These are phyloP conservation scores for Chrysophaeum taylorii DNA, from an alignment of 352 stramenopile species.

Conservation along the genomic window DNA sequence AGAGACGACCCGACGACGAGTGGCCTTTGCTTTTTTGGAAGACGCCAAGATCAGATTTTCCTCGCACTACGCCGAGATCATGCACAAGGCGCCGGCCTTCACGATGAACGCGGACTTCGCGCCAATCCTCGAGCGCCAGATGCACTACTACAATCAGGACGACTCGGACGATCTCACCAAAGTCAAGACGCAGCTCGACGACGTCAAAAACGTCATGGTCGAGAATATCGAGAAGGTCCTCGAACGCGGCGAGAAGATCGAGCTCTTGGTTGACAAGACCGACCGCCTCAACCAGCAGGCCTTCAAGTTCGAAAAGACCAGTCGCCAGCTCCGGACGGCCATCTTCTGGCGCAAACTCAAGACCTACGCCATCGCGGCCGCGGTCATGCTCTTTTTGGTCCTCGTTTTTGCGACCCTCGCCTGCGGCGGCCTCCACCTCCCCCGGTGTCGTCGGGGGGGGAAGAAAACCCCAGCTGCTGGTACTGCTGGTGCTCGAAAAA, in stretches of 20 bases:
- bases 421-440: no score
- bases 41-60: conserved; percentile 87
- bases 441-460: no score
- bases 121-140: conserved; percentile 70
- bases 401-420: conserved; percentile 31
- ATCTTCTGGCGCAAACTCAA: conserved; percentile 53
- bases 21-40: conserved; percentile 95
- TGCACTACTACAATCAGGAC: conserved; percentile 54
- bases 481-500: no score
- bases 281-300: conserved; percentile 91
- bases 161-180: conserved; percentile 60
- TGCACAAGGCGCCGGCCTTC: conserved; percentile 47
- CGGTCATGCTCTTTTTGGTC: no score
- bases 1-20: conserved; percentile 74
- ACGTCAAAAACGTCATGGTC: conserved; percentile 83
- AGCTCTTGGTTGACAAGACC: conserved; percentile 81
- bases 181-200: conserved; percentile 72
- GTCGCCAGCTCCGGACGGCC: conserved; percentile 59
- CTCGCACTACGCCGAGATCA: conserved; percentile 37
- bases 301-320: conserved; percentile 86
- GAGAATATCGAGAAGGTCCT: conserved; percentile 88
- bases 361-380: conserved; percentile 24
- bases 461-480: no score
- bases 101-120: conserved; percentile 84
- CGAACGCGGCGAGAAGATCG: conserved; percentile 95